Evolutionary conservation across 495 filamentous ascomycete genomes (phyloP), one percentile per base, ranked within the genome.

Genomic region (Penicillium atrosanguineum): DNA sequence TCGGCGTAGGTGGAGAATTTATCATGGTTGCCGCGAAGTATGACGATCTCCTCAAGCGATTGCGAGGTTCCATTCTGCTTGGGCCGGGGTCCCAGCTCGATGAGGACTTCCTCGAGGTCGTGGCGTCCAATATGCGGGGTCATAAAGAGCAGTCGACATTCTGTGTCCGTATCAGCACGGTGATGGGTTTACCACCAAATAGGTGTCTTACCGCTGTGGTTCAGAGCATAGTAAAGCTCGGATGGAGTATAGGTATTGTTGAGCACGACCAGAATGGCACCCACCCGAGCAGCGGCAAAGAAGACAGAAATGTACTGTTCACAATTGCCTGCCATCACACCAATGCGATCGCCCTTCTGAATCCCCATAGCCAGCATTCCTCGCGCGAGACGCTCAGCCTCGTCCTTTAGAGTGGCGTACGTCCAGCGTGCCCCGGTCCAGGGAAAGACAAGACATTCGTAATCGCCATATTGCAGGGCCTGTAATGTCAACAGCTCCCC

Each of bases 261-360:
- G 57, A 87, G 69, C 26, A 87, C 85, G 6, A 89, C 85, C 41
- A 87, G 64, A 19, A 86, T 82, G 26, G 81, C 84, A 15, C 85
- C 85, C n/a, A 89, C 80, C 15, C 80, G 72, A 3, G 81, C 78
- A 26, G 83, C 82, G 1, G 83, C 84, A 52, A 89, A 89, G 70
- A 89, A 86, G 16, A 88, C 73, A 0, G 82, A 76, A 29, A 83
- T 83, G 58, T 87, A 89, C 65, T 85, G 81, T 58, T 86, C 84
- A 62, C 84, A 87, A 62, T 89, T 88, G 4, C 85, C 85, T 2
- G 84, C 82, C 82, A 88, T 86, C 44, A 89, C 80, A 29, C 82
- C 86, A 18, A 89, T 72, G 3, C 85, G 77, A 61, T 87, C 85
- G 12, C 85, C 84, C 29, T 79, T 79, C 21, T 79, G 71, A 15